Evolutionary conservation across 2,329 filamentous ascomycete species (phyloP).

Genomic region (Zymoseptoria tritici): DNA sequence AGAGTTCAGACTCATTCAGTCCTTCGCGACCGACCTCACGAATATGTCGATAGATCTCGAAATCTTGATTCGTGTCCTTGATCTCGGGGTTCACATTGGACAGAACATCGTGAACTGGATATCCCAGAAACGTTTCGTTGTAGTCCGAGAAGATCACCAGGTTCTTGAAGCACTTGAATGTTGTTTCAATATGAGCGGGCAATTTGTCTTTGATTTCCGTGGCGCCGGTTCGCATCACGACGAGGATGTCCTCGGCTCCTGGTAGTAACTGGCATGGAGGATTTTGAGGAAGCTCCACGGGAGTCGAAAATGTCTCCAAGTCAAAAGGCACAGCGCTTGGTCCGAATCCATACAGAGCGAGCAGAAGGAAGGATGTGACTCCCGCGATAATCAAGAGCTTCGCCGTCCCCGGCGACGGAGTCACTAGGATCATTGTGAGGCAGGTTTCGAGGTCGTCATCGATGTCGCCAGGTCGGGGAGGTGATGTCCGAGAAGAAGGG

Average conservation of each 20-base stretch:
- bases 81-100: slow-evolving; percentile 25
- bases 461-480: background rate
- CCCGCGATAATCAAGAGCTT: background rate
- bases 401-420: background rate
- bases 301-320: background rate
- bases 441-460: background rate
- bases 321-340: background rate
- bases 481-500: background rate
- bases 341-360: background rate
- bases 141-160: slow-evolving; percentile 54
- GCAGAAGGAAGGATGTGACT: background rate
- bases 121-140: slow-evolving; percentile 44
- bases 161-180: slow-evolving; percentile 49
- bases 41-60: slow-evolving; percentile 32
- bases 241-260: slow-evolving; percentile 44
- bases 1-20: slow-evolving; percentile 26
- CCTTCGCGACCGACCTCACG: slow-evolving; percentile 25
- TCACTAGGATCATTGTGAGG: background rate
- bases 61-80: slow-evolving; percentile 26
- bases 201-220: slow-evolving; percentile 51
- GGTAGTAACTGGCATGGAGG: slow-evolving; percentile 18
- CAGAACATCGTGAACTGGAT: slow-evolving; percentile 31
- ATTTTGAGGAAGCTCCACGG: background rate
- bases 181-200: slow-evolving; percentile 47
- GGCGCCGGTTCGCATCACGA: slow-evolving; percentile 53